Evolutionary conservation across 2,329 filamentous ascomycete species (phyloP).

Genomic region (Emergomyces africanus): DNA sequence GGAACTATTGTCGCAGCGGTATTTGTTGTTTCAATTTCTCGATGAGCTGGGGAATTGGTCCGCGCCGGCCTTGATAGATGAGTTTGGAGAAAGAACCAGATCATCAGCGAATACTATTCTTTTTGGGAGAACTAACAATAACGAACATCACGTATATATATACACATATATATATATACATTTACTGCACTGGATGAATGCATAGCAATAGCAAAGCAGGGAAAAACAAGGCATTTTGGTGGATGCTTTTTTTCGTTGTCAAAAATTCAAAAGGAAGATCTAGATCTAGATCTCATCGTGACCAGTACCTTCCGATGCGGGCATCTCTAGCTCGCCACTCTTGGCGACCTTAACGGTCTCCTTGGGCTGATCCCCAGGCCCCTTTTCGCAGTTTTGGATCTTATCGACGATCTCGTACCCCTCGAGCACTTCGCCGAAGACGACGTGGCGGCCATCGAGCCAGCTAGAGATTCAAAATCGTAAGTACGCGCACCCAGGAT

Average conservation of each 20-base stretch:
- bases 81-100: not conserved
- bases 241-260: constrained; percentile 8
- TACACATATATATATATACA: constrained; percentile 4
- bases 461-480: constrained; percentile 27
- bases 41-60: not conserved
- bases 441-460: constrained; percentile 53
- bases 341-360: constrained; percentile 52
- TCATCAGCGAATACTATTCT: not conserved
- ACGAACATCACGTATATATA: constrained; percentile 12
- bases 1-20: not conserved
- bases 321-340: constrained; percentile 50
- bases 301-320: constrained; percentile 45
- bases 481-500: not conserved
- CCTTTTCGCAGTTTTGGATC: constrained; percentile 51
- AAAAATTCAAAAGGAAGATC: constrained; percentile 15
- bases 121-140: constrained; percentile 5
- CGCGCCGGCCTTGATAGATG: not conserved
- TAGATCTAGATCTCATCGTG: constrained; percentile 53
- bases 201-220: not conserved
- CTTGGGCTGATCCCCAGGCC: constrained; percentile 42
- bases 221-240: not conserved
- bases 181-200: not conserved
- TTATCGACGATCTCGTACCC: constrained; percentile 54
- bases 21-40: not conserved
- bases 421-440: constrained; percentile 57